phyloP scores from a whole-genome alignment of 208 protist genomes.

The Trypanosoma caninum region DNA sequence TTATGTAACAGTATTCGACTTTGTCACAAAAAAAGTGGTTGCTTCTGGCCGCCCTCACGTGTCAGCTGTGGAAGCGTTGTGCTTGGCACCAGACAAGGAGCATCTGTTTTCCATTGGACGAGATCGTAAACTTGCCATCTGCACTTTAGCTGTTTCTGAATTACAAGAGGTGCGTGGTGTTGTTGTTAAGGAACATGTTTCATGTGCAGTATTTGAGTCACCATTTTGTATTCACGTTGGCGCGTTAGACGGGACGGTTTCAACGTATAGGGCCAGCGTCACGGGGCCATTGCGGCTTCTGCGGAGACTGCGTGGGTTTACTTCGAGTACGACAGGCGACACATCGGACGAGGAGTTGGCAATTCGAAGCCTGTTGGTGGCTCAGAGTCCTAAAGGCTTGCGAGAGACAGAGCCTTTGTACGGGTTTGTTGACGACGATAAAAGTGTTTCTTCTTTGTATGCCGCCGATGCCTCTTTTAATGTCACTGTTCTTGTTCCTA shows the following conservation, averaged over 20 bases:
- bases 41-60: conserved; percentile 61
- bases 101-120: conserved; percentile 66
- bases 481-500: conserved; percentile 32
- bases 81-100: conserved; percentile 38
- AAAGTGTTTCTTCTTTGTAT: conserved; percentile 37
- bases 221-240: conserved; percentile 58
- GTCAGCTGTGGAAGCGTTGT: conserved; percentile 75
- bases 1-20: conserved; percentile 81
- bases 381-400: conserved; percentile 42
- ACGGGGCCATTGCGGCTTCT: conserved; percentile 40
- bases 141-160: conserved; percentile 14
- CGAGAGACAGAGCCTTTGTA: conserved; percentile 24
- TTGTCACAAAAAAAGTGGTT: conserved; percentile 59
- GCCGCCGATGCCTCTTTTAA: conserved; percentile 79
- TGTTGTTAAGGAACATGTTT: conserved; percentile 80
- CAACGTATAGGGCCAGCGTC: conserved; percentile 62
- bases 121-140: conserved; percentile 75
- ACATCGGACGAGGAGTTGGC: conserved; percentile 45
- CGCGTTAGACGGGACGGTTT: conserved; percentile 64
- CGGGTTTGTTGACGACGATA: conserved; percentile 26
- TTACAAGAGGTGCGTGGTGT: conserved; percentile 57
- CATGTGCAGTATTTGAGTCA: conserved; percentile 56
- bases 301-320: conserved; percentile 37
- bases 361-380: conserved; percentile 58
- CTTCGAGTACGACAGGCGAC: conserved; percentile 40